phyloP scores from a whole-genome alignment of 176 grass and related monocot species.

The Avena eriantha region DNA sequence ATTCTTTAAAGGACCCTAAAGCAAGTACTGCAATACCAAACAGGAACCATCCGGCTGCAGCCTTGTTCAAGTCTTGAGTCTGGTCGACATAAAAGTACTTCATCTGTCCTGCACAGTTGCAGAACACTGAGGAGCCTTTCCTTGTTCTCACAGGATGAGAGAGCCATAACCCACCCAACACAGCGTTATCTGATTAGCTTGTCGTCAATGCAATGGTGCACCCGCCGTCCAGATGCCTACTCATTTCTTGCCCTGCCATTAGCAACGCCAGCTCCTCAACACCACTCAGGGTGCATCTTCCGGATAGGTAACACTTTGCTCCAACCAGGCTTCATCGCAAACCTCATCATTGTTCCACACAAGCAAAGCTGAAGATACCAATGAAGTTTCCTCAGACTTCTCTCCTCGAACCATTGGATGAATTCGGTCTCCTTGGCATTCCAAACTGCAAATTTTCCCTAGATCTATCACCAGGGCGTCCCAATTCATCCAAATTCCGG shows the following conservation, averaged over 20 bases:
- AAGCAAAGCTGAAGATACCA: conserved; percentile 33
- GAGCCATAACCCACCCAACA: conserved; percentile 32
- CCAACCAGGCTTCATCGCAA: background rate
- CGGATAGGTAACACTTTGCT: conserved; percentile 15
- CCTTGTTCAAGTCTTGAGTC: conserved; percentile 30
- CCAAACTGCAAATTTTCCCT: conserved; percentile 62
- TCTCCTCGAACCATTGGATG: conserved; percentile 70
- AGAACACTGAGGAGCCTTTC: conserved; percentile 23
- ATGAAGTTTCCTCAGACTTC: conserved; percentile 50
- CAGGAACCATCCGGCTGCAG: conserved; percentile 30
- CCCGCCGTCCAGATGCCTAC: background rate
- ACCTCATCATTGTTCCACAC: conserved; percentile 27
- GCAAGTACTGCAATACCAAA: conserved; percentile 37
- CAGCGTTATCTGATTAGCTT: conserved; percentile 14
- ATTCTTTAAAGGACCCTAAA: conserved; percentile 30
- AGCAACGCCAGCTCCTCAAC: conserved; percentile 21
- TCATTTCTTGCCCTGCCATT: background rate
- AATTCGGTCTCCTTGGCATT: conserved; percentile 63
- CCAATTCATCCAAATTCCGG: conserved; percentile 80
- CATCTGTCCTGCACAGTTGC: conserved; percentile 10
- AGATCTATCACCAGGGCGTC: conserved; percentile 56
- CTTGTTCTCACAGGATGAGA: background rate
- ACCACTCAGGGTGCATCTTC: conserved; percentile 19
- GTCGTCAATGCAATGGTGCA: background rate
- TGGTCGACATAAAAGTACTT: background rate